Evolutionary conservation across 805 yeast species (phyloP), one percentile per base, ranked within the genome.

Genomic region (Candida chilensis): DNA sequence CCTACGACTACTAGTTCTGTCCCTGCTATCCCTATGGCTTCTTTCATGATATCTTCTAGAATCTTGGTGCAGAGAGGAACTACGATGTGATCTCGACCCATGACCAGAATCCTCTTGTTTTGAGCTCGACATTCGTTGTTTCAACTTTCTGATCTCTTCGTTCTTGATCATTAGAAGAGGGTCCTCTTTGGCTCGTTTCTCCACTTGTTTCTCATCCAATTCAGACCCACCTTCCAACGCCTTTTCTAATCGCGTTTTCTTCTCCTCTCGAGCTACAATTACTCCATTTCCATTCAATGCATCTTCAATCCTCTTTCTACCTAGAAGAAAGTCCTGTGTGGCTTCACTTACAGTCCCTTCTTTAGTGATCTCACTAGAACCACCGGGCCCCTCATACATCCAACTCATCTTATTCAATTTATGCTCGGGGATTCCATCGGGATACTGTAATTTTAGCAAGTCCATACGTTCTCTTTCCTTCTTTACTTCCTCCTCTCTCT

Each of bases 341-440:
- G 61, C 60, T 17, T 51, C 58, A n/a, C 55, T 53, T 20, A 46
- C 50, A 20, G 32, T 36, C 21, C 36, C 44, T 6, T 38, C 46
- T 5, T 43, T 40, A 4, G 41, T 45, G 2, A 37, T 44, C 5
- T 39, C 40, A 16, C 31, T 31, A 5, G 41, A 42, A 8, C 48
- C 34, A 4, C 47, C 41, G 3, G 74, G 63, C 15, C 66, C 74
- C 10, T 78, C 71, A 47, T 88, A 88, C 94, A 90, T 90, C 96
- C 96, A 88, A 27, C 73, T 80, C 15, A 86, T 60, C 30, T 78
- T 71, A 32, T 66, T 48, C 44, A 40, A 48, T 39, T 40, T 70
- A 57, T 36, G 48, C 10, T 44, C 55, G 4, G 54, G 44, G 19
- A 54, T 45, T 30, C 57, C 64, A 24, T 52, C 48, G 9, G 65